These are phyloP conservation scores for Fallopia convolvulus DNA, from an alignment of 148 eudicot genomes.

Conservation along the genomic window DNA sequence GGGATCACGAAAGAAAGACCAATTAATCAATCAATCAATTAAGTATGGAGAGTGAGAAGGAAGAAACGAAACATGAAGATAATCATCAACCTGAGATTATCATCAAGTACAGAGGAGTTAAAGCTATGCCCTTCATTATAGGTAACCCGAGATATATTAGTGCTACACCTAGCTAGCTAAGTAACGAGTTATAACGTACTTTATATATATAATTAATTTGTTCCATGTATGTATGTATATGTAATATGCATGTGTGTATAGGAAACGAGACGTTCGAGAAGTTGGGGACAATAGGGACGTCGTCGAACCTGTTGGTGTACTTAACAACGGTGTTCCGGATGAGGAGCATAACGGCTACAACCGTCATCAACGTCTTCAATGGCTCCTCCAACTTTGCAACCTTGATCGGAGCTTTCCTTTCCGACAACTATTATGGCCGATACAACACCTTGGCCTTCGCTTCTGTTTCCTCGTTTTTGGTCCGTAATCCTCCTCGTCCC, in stretches of 20 bases:
- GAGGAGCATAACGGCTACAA: slow-evolving; percentile 41
- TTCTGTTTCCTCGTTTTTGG: slow-evolving; percentile 27
- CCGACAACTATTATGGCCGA: slow-evolving; percentile 56
- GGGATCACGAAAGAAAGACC: no score
- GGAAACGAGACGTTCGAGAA: slow-evolving; percentile 44
- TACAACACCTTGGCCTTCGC: slow-evolving; percentile 44
- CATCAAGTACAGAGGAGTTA: slow-evolving; percentile 43
- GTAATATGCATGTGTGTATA: background rate
- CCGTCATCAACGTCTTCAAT: slow-evolving; percentile 39
- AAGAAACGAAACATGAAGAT: background rate
- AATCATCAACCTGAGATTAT: slow-evolving; percentile 11
- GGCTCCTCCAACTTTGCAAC: slow-evolving; percentile 57
- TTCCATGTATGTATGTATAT: no score
- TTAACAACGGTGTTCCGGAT: slow-evolving; percentile 52
- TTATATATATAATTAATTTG: background rate
- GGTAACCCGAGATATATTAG: slow-evolving; percentile 21
- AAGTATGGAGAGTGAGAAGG: background rate
- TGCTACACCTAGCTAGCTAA: no score
- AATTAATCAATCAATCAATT: background rate
- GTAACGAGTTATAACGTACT: no score
- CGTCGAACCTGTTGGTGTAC: slow-evolving; percentile 47
- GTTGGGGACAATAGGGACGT: slow-evolving; percentile 56
- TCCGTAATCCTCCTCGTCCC: background rate
- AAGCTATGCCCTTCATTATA: slow-evolving; percentile 60
- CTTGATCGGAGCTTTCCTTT: slow-evolving; percentile 43